Conservation (phyloP, 2,329 filamentous ascomycete species). For the Fusarium redolens region DNA sequence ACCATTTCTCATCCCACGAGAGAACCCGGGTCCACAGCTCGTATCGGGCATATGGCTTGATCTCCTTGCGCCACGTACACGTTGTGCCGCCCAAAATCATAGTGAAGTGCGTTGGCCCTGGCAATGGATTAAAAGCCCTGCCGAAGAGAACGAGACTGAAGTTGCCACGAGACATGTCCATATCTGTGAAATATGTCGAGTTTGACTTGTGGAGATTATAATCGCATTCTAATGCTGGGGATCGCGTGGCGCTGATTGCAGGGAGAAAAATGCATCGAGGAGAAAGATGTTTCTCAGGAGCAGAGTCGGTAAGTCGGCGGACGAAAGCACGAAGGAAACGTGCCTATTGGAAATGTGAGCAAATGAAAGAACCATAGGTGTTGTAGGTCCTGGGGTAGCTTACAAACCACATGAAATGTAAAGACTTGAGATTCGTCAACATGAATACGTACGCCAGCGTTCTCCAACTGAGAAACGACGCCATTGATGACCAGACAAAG, state of each 20-base stretch:
- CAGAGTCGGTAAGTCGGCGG: neutral
- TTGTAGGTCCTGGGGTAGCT: neutral
- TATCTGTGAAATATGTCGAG: neutral
- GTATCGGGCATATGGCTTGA: neutral
- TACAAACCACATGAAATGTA: neutral
- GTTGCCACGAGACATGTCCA: neutral
- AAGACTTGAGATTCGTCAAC: neutral
- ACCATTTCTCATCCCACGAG: neutral
- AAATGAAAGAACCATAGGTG: too few species aligned
- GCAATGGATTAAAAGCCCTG: neutral
- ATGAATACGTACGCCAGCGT: neutral
- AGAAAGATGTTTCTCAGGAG: neutral
- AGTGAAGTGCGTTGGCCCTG: neutral
- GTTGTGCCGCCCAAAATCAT: neutral
- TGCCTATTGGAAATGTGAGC: neutral
- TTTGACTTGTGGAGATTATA: neutral
- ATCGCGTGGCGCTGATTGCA: neutral
- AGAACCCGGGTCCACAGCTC: neutral
- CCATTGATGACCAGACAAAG: neutral
- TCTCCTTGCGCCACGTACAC: neutral
- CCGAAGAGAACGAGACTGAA: neutral
- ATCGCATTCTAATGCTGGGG: neutral
- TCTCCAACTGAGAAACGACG: neutral
- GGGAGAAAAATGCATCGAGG: neutral
- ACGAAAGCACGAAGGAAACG: neutral